Base-by-base conservation (phyloP, 371 early-diverging fungal species). In the Coelomomyces lativittatus region DNA sequence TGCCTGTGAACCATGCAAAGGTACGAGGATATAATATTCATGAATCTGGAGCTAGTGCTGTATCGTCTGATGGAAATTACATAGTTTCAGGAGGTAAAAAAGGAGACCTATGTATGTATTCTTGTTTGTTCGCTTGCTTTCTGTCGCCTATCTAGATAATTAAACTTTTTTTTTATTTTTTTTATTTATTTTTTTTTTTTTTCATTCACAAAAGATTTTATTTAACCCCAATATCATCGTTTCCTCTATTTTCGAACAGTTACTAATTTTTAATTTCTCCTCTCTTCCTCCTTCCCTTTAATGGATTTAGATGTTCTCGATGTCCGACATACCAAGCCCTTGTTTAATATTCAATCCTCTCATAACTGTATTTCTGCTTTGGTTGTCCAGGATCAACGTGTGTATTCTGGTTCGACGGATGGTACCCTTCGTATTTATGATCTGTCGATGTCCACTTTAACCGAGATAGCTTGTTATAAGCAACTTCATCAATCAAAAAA, bases 281-380 rank as follows among this genome's bases (percentile, higher is more conserved):
- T n/a, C n/a, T n/a, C n/a, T n/a, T n/a, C n/a, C n/a, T n/a, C n/a
- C n/a, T n/a, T n/a, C n/a, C n/a, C n/a, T n/a, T n/a, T n/a, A n/a
- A n/a, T n/a, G n/a, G n/a, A n/a, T 24, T 28, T 53, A 81, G 85
- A 63, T 35, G 75, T 83, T 12, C 74, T 82, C 43, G 85, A 86
- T 55, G 61, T 81, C 21, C 70, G 83, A n/a, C 79, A 83, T 48
- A 67, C 77, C 19, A 59, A 63, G 17, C 59, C 74, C 0, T 51
- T 82, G 52, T 78, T 79, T 49, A n/a, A n/a, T n/a, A n/a, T n/a
- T n/a, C n/a, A n/a, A n/a, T n/a, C n/a, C n/a, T n/a, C n/a, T n/a
- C n/a, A n/a, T n/a, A n/a, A n/a, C n/a, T n/a, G n/a, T n/a, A n/a
- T n/a, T n/a, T n/a, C n/a, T n/a, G n/a, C n/a, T n/a, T n/a, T n/a